These are phyloP conservation scores for Backusella circina DNA, from an alignment of 192 early-diverging fungal species.

Conservation along the genomic window DNA sequence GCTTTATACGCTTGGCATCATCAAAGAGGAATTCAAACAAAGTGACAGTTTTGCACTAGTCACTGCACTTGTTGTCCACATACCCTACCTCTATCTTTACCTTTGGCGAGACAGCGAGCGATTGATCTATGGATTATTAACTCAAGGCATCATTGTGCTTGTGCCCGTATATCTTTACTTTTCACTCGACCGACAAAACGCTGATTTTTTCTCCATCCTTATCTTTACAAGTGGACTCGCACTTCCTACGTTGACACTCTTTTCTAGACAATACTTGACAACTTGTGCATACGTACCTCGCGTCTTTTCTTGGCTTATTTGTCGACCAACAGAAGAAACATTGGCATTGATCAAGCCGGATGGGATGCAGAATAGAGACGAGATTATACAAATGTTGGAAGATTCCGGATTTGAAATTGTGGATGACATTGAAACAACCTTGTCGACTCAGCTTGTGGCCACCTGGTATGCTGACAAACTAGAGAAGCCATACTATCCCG, in stretches of 20 bases:
- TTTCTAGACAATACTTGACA: neutral
- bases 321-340: constrained; percentile 36
- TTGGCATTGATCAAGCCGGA: constrained; percentile 58
- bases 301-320: neutral
- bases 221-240: neutral
- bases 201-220: neutral
- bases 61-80: neutral
- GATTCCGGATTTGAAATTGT: constrained; percentile 43
- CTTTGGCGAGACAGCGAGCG: neutral
- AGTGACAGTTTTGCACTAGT: neutral
- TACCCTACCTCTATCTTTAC: neutral
- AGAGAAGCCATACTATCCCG: constrained; percentile 37
- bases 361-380: constrained; percentile 29
- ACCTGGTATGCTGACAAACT: constrained; percentile 43
- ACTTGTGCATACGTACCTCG: neutral
- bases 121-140: neutral
- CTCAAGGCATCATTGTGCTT: neutral
- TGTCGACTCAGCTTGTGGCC: constrained; percentile 36
- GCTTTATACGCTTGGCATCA: neutral
- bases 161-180: neutral
- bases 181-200: neutral
- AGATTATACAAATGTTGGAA: constrained; percentile 36
- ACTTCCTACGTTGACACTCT: neutral
- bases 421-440: constrained; percentile 33
- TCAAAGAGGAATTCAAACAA: neutral